Percentiles rank a stretch among this genome's conserved stretches.
Conservation (phyloP, 2,329 filamentous ascomycete species). For the Aotearoamyces nothofagi region DNA sequence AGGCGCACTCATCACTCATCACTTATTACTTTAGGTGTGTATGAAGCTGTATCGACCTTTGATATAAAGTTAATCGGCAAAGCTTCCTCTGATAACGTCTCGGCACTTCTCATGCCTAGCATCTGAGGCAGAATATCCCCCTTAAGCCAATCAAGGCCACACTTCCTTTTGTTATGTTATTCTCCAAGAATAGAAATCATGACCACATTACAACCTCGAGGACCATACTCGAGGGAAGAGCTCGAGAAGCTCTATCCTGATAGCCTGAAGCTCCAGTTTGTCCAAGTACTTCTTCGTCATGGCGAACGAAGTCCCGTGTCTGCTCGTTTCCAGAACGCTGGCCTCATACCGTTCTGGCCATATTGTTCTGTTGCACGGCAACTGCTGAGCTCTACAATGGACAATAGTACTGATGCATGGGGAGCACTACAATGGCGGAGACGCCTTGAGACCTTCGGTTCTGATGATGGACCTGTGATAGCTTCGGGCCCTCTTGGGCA, state of each 20-base stretch:
- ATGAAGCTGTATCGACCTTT: background rate
- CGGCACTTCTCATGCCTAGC: background rate
- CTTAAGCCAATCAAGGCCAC: background rate
- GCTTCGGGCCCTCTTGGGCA: constrained; percentile 53
- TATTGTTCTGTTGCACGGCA: constrained; percentile 71
- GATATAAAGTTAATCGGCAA: background rate
- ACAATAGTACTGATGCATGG: constrained; percentile 27
- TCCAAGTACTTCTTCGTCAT: constrained; percentile 74
- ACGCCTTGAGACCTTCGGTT: constrained; percentile 69
- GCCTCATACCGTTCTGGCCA: constrained; percentile 62
- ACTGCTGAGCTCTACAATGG: constrained; percentile 45
- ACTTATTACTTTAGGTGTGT: background rate
- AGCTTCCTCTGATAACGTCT: background rate
- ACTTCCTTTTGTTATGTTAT: background rate
- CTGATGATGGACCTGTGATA: constrained; percentile 52
- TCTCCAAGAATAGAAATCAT: constrained; percentile 29
- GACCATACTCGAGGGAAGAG: constrained; percentile 69
- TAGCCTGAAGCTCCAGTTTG: constrained; percentile 67
- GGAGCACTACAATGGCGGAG: constrained; percentile 40
- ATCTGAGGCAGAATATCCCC: too few relatives aligned
- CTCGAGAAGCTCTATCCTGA: constrained; percentile 68
- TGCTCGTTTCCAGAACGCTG: constrained; percentile 72
- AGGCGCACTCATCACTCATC: constrained; percentile 12
- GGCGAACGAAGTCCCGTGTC: constrained; percentile 74
- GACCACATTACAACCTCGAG: constrained; percentile 62